Conservation (phyloP, 306 rosid species). For the Sicyos baderoa region DNA sequence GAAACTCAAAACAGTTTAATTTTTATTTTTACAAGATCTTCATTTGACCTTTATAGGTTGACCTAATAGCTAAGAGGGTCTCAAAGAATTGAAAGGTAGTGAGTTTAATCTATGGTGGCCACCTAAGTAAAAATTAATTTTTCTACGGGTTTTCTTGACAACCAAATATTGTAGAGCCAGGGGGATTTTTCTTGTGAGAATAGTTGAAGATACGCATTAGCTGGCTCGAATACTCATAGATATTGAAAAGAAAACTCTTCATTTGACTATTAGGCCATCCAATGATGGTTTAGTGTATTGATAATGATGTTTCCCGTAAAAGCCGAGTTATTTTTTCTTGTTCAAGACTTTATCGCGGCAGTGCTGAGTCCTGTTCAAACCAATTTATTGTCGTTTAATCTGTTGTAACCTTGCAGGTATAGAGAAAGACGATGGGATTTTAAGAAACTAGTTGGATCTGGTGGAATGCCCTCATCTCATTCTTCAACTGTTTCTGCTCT, state of each 20-base stretch:
- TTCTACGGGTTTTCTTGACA: too few relatives aligned
- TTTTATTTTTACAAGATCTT: too few relatives aligned
- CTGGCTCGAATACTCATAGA: too few relatives aligned
- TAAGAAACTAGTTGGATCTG: slow-evolving; percentile 77
- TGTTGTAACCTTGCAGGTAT: slow-evolving; percentile 54
- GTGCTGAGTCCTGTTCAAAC: not conserved
- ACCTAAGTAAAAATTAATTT: too few relatives aligned
- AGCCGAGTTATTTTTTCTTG: not conserved
- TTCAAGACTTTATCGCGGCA: not conserved
- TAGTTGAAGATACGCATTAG: too few relatives aligned
- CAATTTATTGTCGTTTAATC: slow-evolving; percentile 29
- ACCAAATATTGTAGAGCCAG: too few relatives aligned
- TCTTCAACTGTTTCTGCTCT: slow-evolving; percentile 91
- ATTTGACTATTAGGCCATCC: not conserved
- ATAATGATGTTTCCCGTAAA: not conserved
- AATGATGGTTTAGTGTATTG: not conserved
- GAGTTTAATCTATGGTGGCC: too few relatives aligned
- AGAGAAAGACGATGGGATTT: slow-evolving; percentile 88
- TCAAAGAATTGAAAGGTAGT: too few relatives aligned
- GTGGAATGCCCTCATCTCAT: slow-evolving; percentile 99
- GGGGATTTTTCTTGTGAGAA: too few relatives aligned
- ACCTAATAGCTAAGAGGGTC: too few relatives aligned
- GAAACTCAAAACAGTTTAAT: too few relatives aligned
- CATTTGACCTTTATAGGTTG: too few relatives aligned
- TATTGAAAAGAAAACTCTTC: not conserved